These are phyloP conservation scores for Aspergillus incahuasiensis DNA, from an alignment of 495 filamentous ascomycete genomes.

Conservation along the genomic window DNA sequence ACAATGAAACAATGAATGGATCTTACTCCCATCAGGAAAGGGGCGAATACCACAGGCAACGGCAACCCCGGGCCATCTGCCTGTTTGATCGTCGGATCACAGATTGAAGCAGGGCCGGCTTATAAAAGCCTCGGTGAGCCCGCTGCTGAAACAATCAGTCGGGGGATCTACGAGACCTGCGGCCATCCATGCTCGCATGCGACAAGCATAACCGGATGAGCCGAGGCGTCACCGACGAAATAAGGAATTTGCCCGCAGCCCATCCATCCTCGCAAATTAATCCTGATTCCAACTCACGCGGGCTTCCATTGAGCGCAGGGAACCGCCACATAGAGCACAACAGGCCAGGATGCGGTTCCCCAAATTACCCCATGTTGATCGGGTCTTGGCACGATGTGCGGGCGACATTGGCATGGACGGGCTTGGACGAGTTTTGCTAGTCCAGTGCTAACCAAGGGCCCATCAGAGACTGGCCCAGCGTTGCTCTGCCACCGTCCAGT, in stretches of 20 bases:
- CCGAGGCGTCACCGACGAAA: neutral
- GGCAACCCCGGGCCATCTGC: neutral
- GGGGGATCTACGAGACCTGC: neutral
- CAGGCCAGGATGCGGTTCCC: slow-evolving; percentile 9
- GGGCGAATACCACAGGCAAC: neutral
- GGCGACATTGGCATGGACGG: slow-evolving; percentile 5
- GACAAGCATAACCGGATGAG: neutral
- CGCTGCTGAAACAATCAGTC: neutral
- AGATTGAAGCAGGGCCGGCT: neutral
- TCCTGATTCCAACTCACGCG: neutral
- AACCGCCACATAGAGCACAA: neutral
- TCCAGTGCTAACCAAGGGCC: neutral
- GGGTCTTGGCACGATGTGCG: slow-evolving; percentile 7
- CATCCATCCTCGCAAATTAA: neutral
- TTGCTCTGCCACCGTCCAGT: neutral
- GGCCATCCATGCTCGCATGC: neutral
- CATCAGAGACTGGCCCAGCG: neutral
- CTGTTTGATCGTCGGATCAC: neutral
- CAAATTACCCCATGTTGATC: slow-evolving; percentile 18
- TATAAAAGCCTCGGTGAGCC: slow-evolving; percentile 10
- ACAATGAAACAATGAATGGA: neutral
- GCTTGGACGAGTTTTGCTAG: neutral
- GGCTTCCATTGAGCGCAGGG: neutral
- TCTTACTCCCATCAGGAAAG: neutral
- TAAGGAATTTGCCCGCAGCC: neutral